These are phyloP conservation scores for Cinchona pubescens DNA, from an alignment of 257 asterid species.

Conservation along the genomic window DNA sequence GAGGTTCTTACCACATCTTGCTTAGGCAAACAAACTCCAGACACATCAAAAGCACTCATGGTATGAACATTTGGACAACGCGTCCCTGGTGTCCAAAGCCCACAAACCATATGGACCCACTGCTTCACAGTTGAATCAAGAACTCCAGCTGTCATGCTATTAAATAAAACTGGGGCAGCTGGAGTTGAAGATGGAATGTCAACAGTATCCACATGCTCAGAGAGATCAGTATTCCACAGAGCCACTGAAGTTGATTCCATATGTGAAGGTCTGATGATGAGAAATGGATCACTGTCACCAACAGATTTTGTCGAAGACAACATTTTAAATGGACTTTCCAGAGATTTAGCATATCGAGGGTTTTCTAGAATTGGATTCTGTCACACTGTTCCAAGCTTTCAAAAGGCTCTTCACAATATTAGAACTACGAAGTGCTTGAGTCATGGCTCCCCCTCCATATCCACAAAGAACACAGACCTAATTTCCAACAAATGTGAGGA, in stretches of 20 bases:
- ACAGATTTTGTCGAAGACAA: constrained; percentile 16
- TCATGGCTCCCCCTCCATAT: constrained; percentile 37
- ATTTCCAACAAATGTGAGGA: constrained; percentile 8
- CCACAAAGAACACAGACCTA: constrained; percentile 38
- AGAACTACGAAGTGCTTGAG: constrained; percentile 28
- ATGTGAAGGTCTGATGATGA: constrained; percentile 10
- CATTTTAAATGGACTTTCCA: constrained; percentile 6
- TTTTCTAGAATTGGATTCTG: constrained; percentile 6
- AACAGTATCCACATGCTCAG: constrained; percentile 9
- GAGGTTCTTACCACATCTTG: constrained; percentile 15
- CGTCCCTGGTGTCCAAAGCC: constrained; percentile 35
- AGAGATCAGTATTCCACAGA: constrained; percentile 1
- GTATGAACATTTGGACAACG: constrained; percentile 27
- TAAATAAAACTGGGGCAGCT: constrained; percentile 3
- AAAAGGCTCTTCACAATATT: constrained; percentile 26
- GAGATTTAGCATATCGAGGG: neutral
- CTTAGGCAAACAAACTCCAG: constrained; percentile 19
- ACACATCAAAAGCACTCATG: constrained; percentile 34
- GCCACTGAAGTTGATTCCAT: constrained; percentile 5
- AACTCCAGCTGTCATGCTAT: constrained; percentile 24
- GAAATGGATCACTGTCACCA: constrained; percentile 15
- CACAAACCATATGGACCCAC: constrained; percentile 39
- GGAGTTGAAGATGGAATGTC: constrained; percentile 6
- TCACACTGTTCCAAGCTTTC: constrained; percentile 20
- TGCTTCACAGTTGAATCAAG: constrained; percentile 28